Percentiles rank a stretch among this genome's conserved stretches.
Evolutionary conservation across 192 early-diverging fungal species (phyloP).

Genomic region (Gaertneriomyces semiglobifer): DNA sequence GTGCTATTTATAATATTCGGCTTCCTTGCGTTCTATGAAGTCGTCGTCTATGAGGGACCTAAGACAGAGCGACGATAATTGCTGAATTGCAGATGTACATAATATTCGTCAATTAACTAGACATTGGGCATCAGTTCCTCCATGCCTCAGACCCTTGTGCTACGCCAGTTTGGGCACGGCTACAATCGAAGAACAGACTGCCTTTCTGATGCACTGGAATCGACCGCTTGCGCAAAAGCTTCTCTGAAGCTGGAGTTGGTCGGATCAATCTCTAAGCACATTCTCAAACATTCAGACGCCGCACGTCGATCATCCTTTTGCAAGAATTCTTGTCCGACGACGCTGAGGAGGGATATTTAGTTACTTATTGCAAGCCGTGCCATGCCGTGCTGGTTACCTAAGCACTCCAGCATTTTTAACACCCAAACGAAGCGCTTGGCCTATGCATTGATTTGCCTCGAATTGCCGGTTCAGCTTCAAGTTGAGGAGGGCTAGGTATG

Average conservation of each 20-base stretch:
- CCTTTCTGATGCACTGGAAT: background rate
- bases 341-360: conserved; percentile 12
- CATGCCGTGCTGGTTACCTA: conserved; percentile 18
- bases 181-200: too few relatives aligned
- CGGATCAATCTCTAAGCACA: conserved; percentile 45
- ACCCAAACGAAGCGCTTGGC: conserved; percentile 49
- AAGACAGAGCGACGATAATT: too few relatives aligned
- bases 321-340: conserved; percentile 34
- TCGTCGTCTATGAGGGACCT: too few relatives aligned
- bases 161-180: too few relatives aligned
- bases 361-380: background rate
- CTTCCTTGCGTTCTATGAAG: conserved; percentile 39
- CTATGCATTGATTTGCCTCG: conserved; percentile 53
- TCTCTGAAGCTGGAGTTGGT: conserved; percentile 20
- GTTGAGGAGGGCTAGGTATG: conserved; percentile 45
- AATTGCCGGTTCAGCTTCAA: conserved; percentile 39
- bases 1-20: conserved; percentile 88
- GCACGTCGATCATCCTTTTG: conserved; percentile 26
- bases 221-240: conserved; percentile 20
- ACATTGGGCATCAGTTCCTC: too few relatives aligned
- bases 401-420: conserved; percentile 44
- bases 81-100: too few relatives aligned
- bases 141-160: too few relatives aligned
- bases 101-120: too few relatives aligned
- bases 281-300: conserved; percentile 48